These are phyloP conservation scores for Emergomyces orientalis DNA, from an alignment of 2,329 filamentous ascomycete genomes.

Conservation along the genomic window DNA sequence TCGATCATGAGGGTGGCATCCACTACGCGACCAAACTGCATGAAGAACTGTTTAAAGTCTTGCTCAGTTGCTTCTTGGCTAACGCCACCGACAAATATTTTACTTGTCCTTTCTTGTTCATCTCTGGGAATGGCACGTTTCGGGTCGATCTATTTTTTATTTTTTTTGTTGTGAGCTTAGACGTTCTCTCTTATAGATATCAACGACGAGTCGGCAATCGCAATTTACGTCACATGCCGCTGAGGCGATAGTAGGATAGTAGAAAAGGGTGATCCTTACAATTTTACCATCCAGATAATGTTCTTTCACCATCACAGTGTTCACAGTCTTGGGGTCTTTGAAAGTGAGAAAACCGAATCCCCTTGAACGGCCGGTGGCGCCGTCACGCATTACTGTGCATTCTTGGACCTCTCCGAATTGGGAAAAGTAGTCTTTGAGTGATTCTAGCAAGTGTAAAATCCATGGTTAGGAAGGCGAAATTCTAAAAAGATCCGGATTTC, in stretches of 20 bases:
- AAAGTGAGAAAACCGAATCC: slow-evolving; percentile 98
- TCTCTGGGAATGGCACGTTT: slow-evolving; percentile 95
- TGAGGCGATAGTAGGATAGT: not conserved
- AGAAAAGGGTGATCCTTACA: slow-evolving; percentile 44
- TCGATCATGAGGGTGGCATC: slow-evolving; percentile 99
- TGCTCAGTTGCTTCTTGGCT: slow-evolving; percentile 94
- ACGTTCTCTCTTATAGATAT: slow-evolving; percentile 3
- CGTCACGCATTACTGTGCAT: slow-evolving; percentile 99
- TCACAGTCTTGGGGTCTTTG: slow-evolving; percentile 94
- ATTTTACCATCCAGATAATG: slow-evolving; percentile 98
- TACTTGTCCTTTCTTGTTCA: slow-evolving; percentile 95
- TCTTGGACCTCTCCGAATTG: slow-evolving; percentile 96
- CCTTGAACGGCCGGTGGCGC: slow-evolving; percentile 81
- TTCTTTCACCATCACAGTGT: slow-evolving; percentile 99
- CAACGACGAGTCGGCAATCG: not conserved
- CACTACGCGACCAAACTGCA: slow-evolving; percentile 88
- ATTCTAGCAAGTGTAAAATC: slow-evolving; percentile 53
- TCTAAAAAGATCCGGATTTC: not conserved
- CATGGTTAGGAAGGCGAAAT: slow-evolving; percentile 20
- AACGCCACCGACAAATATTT: slow-evolving; percentile 97
- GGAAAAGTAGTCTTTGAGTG: slow-evolving; percentile 90
- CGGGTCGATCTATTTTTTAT: slow-evolving; percentile 68
- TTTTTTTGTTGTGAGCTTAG: not conserved
- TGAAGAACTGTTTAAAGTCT: slow-evolving; percentile 94
- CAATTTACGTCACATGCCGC: not conserved